phyloP scores from a whole-genome alignment of 2,329 filamentous ascomycete genomes.

The Arthrobotrys megalospora region DNA sequence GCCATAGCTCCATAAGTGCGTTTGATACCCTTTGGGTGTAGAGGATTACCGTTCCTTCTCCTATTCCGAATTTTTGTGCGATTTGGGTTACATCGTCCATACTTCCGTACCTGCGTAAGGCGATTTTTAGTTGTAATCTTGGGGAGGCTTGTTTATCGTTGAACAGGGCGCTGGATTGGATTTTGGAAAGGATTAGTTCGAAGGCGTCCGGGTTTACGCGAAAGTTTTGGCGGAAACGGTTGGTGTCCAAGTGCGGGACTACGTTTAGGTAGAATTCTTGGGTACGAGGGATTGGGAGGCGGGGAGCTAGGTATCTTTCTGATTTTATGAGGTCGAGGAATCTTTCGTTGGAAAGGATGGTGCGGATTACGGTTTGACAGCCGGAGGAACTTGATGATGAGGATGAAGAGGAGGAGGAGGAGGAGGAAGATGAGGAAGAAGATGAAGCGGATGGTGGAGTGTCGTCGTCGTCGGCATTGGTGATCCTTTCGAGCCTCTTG shows the following conservation, averaged over 20 bases:
- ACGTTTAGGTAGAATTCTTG: conserved; percentile 17
- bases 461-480: neutral
- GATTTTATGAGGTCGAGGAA: conserved; percentile 16
- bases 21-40: conserved; percentile 1
- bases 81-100: conserved; percentile 9
- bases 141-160: neutral
- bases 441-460: neutral
- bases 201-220: conserved; percentile 14
- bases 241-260: conserved; percentile 8
- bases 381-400: neutral
- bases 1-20: conserved; percentile 8
- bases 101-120: neutral
- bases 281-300: conserved; percentile 2
- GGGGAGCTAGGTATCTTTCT: conserved; percentile 5
- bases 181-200: conserved; percentile 1
- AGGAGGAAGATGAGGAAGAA: neutral
- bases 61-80: conserved; percentile 12
- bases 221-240: conserved; percentile 27
- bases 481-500: neutral
- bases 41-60: conserved; percentile 6
- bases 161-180: neutral
- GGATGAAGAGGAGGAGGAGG: neutral
- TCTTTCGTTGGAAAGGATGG: neutral
- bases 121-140: conserved; percentile 15
- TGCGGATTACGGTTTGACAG: neutral